Percentiles rank a stretch among this genome's conserved stretches.
Conservation (phyloP, 208 protist genomes). For the Leptomonas pyrrhocoris region DNA sequence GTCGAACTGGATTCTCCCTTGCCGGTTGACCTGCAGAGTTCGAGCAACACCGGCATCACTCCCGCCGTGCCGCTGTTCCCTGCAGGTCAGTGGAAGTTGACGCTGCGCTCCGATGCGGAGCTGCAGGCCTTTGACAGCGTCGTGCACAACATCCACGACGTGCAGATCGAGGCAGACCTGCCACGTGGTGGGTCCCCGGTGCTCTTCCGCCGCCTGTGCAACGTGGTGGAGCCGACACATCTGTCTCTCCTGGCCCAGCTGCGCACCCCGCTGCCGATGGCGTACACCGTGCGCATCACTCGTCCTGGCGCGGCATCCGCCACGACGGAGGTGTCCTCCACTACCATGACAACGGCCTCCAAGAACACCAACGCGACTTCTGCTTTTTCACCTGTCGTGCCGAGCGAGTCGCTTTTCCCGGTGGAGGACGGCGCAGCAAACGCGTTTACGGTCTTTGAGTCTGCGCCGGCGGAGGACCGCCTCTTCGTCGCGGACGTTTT, state of each 20-base stretch:
- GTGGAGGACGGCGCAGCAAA: neutral
- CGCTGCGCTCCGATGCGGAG: constrained; percentile 53
- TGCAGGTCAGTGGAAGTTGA: constrained; percentile 63
- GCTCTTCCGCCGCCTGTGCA: constrained; percentile 68
- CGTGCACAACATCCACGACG: constrained; percentile 37
- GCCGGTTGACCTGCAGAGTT: neutral
- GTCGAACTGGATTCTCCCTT: neutral
- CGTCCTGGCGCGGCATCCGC: neutral
- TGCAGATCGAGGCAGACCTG: constrained; percentile 52
- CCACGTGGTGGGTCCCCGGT: constrained; percentile 51
- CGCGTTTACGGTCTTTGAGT: constrained; percentile 30
- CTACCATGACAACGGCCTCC: neutral
- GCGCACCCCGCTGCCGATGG: constrained; percentile 38
- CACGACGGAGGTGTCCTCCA: neutral
- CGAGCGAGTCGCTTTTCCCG: neutral
- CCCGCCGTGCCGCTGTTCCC: constrained; percentile 31
- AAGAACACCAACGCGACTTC: neutral
- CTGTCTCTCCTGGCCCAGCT: constrained; percentile 57
- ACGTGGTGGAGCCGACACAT: constrained; percentile 56
- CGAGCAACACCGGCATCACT: neutral
- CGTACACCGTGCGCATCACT: constrained; percentile 55
- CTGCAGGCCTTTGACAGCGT: constrained; percentile 59
- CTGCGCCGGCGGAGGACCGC: constrained; percentile 13
- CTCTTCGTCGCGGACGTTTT: constrained; percentile 64
- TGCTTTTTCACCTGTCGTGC: neutral